Conservation (phyloP, 1,284 basidiomycete genomes). For the Tilletia setariae region DNA sequence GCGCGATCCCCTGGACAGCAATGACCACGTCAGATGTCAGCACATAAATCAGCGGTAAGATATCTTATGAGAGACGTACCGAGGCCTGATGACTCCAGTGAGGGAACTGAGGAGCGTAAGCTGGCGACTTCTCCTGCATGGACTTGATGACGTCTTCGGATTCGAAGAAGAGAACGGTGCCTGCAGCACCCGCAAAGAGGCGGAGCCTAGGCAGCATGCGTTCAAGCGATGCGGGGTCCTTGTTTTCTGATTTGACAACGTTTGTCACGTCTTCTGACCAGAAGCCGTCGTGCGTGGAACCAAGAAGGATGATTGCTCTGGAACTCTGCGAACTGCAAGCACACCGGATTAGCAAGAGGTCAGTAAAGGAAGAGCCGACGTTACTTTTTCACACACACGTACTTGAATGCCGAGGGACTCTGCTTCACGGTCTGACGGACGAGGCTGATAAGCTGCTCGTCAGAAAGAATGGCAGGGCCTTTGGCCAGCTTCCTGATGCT, state of each 20-base stretch:
- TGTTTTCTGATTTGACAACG: conserved; percentile 36
- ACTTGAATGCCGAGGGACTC: neutral
- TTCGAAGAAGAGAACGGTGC: conserved; percentile 58
- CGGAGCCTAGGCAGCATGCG: conserved; percentile 42
- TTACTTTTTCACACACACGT: too few species aligned
- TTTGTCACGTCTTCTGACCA: too few species aligned
- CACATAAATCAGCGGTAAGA: too few species aligned
- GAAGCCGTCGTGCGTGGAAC: conserved; percentile 56
- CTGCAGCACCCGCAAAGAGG: conserved; percentile 56
- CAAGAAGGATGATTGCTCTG: conserved; percentile 50
- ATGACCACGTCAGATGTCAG: too few species aligned
- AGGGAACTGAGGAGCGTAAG: conserved; percentile 56
- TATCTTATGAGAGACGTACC: neutral
- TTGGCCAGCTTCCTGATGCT: neutral
- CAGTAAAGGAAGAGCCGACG: too few species aligned
- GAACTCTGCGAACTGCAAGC: conserved; percentile 10
- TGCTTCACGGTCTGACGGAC: neutral
- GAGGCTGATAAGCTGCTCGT: neutral
- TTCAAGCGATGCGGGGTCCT: conserved; percentile 18
- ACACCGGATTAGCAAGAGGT: neutral
- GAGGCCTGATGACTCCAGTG: conserved; percentile 30
- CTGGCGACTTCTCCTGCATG: conserved; percentile 55
- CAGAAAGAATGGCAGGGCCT: neutral
- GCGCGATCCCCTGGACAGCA: conserved; percentile 52
- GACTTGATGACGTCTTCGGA: conserved; percentile 33